Evolutionary conservation across 768 basidiomycete genomes (phyloP), one percentile per base, ranked within the genome.

Genomic region (Leccinellum rugosiceps): DNA sequence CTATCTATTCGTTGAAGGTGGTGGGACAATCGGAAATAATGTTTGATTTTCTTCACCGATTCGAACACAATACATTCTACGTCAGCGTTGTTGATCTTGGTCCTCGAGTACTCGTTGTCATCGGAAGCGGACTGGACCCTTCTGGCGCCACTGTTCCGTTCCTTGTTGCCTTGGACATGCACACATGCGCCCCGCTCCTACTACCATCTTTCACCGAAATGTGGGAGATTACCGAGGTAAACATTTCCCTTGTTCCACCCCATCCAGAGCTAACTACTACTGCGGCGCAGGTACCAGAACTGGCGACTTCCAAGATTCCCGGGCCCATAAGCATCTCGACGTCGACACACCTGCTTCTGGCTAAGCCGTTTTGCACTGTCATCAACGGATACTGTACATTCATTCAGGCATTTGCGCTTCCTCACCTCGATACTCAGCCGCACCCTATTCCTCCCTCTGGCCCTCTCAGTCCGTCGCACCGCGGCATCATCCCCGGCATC

Each of bases 321-420:
- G 4, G 17, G 7, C 58, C 44, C 6, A 34, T 7, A 38, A 41
- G 45, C 21, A 31, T 68, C 25, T 67, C 63, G 7, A 67, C 66
- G 2, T 65, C 58, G n/a, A 65, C 65, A 2, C 63, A 67, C 53
- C 31, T 67, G 5, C 15, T 67, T 0, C 25, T 68, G 2, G 53
- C 60, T 7, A 17, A 25, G 31, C 57, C 58, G 1, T 43, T 52
- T 31, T 52, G 28, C 26, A 41, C 31, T 13, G 7, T 4, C n/a
- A 8, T 17, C 2, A 1, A 25, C 2, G 58, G 57, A n/a, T 60
- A 55, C 57, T 14, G 5, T 11, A 58, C 63, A 2, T 34, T 45
- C 35, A 19, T 68, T 23, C 44, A 60, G 17, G 65, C 58, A 0
- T 68, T 60, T 10, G 1, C 47, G 5, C 50, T 67, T 14, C 53